Conservation (phyloP, 495 filamentous ascomycete species). For the Alectoria sarmentosa region DNA sequence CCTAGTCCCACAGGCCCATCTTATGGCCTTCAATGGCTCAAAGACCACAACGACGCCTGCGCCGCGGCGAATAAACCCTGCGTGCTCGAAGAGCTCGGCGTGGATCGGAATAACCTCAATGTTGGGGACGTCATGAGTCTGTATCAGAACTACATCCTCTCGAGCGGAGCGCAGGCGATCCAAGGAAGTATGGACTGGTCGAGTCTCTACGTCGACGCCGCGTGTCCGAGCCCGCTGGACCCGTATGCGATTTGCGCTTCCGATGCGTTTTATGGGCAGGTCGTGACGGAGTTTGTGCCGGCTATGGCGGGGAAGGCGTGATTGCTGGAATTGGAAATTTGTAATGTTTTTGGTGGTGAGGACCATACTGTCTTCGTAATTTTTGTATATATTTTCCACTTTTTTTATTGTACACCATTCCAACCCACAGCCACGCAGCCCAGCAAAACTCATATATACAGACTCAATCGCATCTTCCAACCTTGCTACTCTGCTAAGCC, state of each 20-base stretch:
- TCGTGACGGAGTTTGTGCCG: neutral
- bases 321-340: too few relatives aligned
- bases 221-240: neutral
- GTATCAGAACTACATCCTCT: neutral
- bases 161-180: neutral
- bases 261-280: neutral
- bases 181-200: conserved; percentile 2
- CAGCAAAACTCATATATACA: too few relatives aligned
- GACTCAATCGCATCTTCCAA: too few relatives aligned
- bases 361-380: too few relatives aligned
- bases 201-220: neutral
- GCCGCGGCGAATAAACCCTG: conserved; percentile 55
- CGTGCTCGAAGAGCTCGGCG: conserved; percentile 59
- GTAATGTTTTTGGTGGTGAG: too few relatives aligned
- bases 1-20: conserved; percentile 31
- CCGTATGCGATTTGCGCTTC: neutral
- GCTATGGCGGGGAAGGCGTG: neutral
- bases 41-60: conserved; percentile 49
- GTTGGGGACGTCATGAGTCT: neutral
- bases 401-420: too few relatives aligned
- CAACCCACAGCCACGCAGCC: too few relatives aligned
- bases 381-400: too few relatives aligned
- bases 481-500: too few relatives aligned
- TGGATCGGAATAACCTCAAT: conserved; percentile 32
- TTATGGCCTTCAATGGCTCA: conserved; percentile 51